phyloP scores from a whole-genome alignment of 495 filamentous ascomycete genomes.

The Tuber umbilicatum region DNA sequence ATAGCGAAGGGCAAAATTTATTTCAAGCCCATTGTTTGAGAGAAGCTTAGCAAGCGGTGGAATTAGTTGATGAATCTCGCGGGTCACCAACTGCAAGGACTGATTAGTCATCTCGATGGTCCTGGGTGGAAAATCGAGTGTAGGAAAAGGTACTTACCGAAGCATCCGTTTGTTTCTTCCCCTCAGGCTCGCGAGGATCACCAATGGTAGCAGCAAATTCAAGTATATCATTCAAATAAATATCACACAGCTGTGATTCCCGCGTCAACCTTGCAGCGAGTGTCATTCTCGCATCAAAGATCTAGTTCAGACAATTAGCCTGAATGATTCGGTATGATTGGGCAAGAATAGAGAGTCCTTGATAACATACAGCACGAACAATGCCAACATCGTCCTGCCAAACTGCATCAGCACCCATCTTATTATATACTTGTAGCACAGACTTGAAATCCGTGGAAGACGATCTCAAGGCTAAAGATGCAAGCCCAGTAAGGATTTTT shows the following conservation, averaged over 20 bases:
- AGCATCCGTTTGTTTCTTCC: constrained; percentile 44
- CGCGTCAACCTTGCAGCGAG: constrained; percentile 62
- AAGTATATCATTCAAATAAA: constrained; percentile 75
- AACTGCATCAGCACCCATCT: constrained; percentile 62
- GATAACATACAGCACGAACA: constrained; percentile 55
- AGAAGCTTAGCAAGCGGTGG: constrained; percentile 72
- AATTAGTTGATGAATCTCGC: constrained; percentile 76
- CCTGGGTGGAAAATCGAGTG: constrained; percentile 38
- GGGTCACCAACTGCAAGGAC: constrained; percentile 69
- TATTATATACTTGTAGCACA: constrained; percentile 73
- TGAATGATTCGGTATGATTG: neutral
- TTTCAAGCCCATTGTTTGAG: constrained; percentile 30
- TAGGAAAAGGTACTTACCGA: constrained; percentile 39
- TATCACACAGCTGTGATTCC: constrained; percentile 63
- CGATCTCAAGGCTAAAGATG: constrained; percentile 65
- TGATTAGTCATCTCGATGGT: constrained; percentile 55
- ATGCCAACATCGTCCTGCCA: constrained; percentile 57
- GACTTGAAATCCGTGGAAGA: constrained; percentile 72
- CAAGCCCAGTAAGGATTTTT: constrained; percentile 74
- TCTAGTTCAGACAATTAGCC: constrained; percentile 44
- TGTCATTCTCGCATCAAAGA: constrained; percentile 66
- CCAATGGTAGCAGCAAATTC: constrained; percentile 86
- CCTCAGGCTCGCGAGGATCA: constrained; percentile 53
- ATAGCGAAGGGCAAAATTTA: constrained; percentile 35
- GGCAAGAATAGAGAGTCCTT: neutral